Evolutionary conservation across 176 grass and related monocot genomes (phyloP).

Genomic region (Musa beccarii): DNA sequence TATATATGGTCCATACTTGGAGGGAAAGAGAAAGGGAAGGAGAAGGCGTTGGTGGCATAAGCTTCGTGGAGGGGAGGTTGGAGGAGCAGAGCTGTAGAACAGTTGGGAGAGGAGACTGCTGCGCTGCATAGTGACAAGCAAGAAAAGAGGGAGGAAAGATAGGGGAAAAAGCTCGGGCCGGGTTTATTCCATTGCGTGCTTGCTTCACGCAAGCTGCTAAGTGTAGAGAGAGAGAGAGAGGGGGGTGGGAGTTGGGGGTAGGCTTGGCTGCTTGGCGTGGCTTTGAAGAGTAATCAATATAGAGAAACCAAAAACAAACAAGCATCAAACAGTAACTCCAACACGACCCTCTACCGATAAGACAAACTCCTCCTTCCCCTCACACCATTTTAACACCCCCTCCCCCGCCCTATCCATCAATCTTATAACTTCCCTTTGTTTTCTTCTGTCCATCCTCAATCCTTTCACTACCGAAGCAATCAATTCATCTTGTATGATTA

Average conservation of each 20-base stretch:
- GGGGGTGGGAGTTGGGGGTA: slow-evolving; percentile 19
- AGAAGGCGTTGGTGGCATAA: background rate
- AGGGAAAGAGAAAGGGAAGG: no score
- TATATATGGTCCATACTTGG: background rate
- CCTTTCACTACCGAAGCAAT: background rate
- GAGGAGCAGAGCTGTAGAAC: background rate
- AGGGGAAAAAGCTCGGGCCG: slow-evolving; percentile 19
- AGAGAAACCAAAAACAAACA: slow-evolving; percentile 52
- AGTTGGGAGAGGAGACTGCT: background rate
- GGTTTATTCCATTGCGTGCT: slow-evolving; percentile 52
- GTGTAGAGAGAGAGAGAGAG: slow-evolving; percentile 30
- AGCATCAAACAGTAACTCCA: slow-evolving; percentile 43
- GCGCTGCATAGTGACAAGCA: slow-evolving; percentile 24
- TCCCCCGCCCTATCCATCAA: slow-evolving; percentile 2
- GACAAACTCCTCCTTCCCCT: slow-evolving; percentile 16
- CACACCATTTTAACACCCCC: background rate
- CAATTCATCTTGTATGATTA: background rate
- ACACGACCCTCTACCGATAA: slow-evolving; percentile 60
- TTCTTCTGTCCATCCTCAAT: slow-evolving; percentile 5
- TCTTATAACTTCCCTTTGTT: background rate
- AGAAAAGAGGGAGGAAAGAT: slow-evolving; percentile 24
- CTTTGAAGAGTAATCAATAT: slow-evolving; percentile 99
- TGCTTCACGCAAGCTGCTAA: slow-evolving; percentile 97
- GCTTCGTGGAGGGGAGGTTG: background rate
- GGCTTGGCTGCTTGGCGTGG: slow-evolving; percentile 76